phyloP scores from a whole-genome alignment of 164 flowering plant species.

The Vitis rupestris region DNA sequence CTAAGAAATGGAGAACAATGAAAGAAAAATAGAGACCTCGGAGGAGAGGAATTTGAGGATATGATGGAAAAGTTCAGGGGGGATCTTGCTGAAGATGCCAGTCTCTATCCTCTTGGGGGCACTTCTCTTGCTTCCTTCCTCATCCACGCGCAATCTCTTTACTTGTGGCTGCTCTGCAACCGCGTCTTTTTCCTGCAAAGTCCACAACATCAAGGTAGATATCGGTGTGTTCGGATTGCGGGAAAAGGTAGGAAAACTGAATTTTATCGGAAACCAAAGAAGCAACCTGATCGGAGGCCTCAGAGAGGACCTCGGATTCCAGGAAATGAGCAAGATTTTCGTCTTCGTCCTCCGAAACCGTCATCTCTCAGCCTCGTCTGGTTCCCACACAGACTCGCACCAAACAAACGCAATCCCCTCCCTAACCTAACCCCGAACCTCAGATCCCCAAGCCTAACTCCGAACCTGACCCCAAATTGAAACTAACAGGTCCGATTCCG shows the following conservation, averaged over 20 bases:
- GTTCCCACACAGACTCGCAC: too few relatives aligned
- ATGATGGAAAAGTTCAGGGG: slow-evolving; percentile 72
- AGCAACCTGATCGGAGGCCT: slow-evolving; percentile 45
- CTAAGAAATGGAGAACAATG: not conserved
- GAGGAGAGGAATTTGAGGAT: slow-evolving; percentile 92
- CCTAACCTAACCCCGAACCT: too few relatives aligned
- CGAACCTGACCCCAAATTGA: too few relatives aligned
- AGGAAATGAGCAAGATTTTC: slow-evolving; percentile 61
- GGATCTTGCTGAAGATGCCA: slow-evolving; percentile 70
- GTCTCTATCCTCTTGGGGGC: slow-evolving; percentile 36
- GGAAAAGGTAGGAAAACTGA: not conserved
- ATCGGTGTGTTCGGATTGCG: not conserved
- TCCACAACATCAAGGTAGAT: not conserved
- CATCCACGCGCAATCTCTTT: slow-evolving; percentile 37
- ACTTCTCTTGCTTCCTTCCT: slow-evolving; percentile 3
- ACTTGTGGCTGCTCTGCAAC: slow-evolving; percentile 21
- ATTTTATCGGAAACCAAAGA: not conserved
- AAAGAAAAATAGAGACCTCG: slow-evolving; percentile 46
- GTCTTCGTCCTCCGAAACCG: slow-evolving; percentile 56
- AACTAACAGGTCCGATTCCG: too few relatives aligned
- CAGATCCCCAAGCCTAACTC: too few relatives aligned
- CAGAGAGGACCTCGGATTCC: slow-evolving; percentile 68
- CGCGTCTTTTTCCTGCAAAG: slow-evolving; percentile 11
- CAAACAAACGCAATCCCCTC: too few relatives aligned
- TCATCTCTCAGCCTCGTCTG: slow-evolving; percentile 18